phyloP scores from a whole-genome alignment of 2,329 filamentous ascomycete genomes.

The Ceratocystis papillata region DNA sequence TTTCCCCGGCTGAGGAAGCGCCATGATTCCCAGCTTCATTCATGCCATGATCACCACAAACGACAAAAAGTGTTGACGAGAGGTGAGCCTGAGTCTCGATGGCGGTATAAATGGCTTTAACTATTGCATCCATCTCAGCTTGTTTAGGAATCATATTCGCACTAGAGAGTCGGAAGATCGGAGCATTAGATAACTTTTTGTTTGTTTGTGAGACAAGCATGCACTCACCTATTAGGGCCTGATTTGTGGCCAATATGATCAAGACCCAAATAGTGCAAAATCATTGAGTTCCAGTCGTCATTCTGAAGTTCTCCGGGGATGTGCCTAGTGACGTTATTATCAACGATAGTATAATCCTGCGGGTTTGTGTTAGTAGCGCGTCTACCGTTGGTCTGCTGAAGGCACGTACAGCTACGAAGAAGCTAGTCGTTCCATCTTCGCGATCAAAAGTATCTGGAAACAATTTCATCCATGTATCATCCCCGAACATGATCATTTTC shows the following conservation, averaged over 20 bases:
- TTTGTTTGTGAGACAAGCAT: not conserved
- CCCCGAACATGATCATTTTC: conserved; percentile 86
- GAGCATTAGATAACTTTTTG: not conserved
- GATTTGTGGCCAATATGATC: conserved; percentile 98
- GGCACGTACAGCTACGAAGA: conserved; percentile 81
- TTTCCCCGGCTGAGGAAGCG: conserved; percentile 86
- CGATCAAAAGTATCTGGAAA: conserved; percentile 83
- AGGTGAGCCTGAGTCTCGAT: conserved; percentile 63
- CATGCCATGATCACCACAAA: conserved; percentile 98
- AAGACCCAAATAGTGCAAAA: conserved; percentile 88
- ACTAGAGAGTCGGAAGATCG: conserved; percentile 36
- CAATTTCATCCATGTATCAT: conserved; percentile 96
- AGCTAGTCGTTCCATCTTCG: conserved; percentile 87
- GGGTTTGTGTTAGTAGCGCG: not conserved
- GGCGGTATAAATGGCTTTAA: conserved; percentile 62
- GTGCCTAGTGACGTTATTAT: conserved; percentile 93
- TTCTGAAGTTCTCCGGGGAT: conserved; percentile 62
- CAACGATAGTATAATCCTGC: conserved; percentile 94
- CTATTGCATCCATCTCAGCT: conserved; percentile 79
- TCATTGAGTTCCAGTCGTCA: conserved; percentile 82
- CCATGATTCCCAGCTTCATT: conserved; percentile 97
- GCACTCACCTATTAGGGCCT: conserved; percentile 61
- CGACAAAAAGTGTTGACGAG: conserved; percentile 65
- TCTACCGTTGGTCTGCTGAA: not conserved
- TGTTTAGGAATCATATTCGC: conserved; percentile 91